Conservation (phyloP, 2,329 filamentous ascomycete species). For the Boeremia lycopersici region DNA sequence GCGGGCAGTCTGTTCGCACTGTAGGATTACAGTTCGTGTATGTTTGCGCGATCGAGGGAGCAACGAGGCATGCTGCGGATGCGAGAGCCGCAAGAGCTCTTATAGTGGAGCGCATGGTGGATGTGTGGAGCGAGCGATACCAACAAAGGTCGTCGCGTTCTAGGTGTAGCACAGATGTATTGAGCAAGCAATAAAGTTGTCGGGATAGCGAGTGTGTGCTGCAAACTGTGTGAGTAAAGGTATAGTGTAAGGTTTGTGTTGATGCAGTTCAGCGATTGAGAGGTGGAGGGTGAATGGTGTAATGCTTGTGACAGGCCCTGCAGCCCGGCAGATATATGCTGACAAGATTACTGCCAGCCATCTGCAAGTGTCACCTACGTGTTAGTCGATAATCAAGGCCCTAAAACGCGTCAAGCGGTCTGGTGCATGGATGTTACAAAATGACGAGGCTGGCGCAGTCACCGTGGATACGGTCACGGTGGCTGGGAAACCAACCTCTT, state of each 20-base stretch:
- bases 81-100: slow-evolving; percentile 47
- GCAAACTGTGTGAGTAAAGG: slow-evolving; percentile 9
- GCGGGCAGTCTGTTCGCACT: slow-evolving; percentile 65
- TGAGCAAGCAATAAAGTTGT: slow-evolving; percentile 3
- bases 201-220: slow-evolving; percentile 13
- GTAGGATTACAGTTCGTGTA: slow-evolving; percentile 63
- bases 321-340: slow-evolving; percentile 27
- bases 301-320: slow-evolving; percentile 25
- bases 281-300: slow-evolving; percentile 29
- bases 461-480: slow-evolving; percentile 16
- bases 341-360: slow-evolving; percentile 44
- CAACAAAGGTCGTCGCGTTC: slow-evolving; percentile 7
- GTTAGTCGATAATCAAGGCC: slow-evolving; percentile 25
- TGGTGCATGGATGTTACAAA: slow-evolving; percentile 38
- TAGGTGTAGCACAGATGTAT: slow-evolving; percentile 15
- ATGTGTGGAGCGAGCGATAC: slow-evolving; percentile 17
- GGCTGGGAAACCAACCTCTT: slow-evolving; percentile 41
- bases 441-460: slow-evolving; percentile 39
- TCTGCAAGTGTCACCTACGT: slow-evolving; percentile 37
- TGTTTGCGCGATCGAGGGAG: slow-evolving; percentile 56
- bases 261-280: slow-evolving; percentile 1
- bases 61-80: slow-evolving; percentile 48
- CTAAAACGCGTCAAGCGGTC: slow-evolving; percentile 29
- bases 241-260: not conserved
- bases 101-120: slow-evolving; percentile 43